Evolutionary conservation across 352 stramenopile species (phyloP), one percentile per base, ranked within the genome.

Genomic region (Pythium rishiriense): DNA sequence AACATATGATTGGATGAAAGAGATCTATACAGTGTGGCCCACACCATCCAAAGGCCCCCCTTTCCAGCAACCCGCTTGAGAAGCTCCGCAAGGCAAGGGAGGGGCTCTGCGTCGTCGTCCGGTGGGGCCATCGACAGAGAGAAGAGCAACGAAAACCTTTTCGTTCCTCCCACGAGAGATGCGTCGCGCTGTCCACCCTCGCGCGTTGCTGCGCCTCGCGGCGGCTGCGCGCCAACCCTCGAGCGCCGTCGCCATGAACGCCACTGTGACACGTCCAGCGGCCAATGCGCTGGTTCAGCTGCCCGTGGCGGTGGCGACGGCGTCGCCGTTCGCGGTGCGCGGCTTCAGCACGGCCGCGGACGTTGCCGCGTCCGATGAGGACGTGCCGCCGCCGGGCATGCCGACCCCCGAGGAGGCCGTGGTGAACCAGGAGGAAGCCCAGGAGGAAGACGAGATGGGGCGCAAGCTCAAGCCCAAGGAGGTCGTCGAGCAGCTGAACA

Each of bases 401-500:
- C 64, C 64, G 19, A 61, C 59, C 39, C 53, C 59, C 35, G 66
- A 73, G 33, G 58, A 68, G 41, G 58, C 49, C 0, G 31, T 58
- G 10, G 28, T 64, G 24, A 58, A 69, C 48, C 55, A 78, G 47
- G 73, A 76, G 17, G 58, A 69, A 25, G 56, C 64, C 8, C 58
- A 84, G 21, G 66, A 71, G 33, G 61, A 73, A 1, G 65, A 76
- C 33, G 85, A 92, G 10, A 88, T 93, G 24, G 85, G 85, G 17
- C 85, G 85, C 63, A 91, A 94, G 63, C 76, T 97, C 48, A 97
- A 96, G 73, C 94, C 94, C 11, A 79, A 84, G 14, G 89, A 99
- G 65, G 94, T 99, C 41, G 96, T 99, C 22, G 77, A 88, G 46
- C 84, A 97, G 75, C 81, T 99, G 26, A 94, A 99, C 81, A 97